Evolutionary conservation across 1,139 yeast genomes (phyloP).

Genomic region (Protomyces gravidus): DNA sequence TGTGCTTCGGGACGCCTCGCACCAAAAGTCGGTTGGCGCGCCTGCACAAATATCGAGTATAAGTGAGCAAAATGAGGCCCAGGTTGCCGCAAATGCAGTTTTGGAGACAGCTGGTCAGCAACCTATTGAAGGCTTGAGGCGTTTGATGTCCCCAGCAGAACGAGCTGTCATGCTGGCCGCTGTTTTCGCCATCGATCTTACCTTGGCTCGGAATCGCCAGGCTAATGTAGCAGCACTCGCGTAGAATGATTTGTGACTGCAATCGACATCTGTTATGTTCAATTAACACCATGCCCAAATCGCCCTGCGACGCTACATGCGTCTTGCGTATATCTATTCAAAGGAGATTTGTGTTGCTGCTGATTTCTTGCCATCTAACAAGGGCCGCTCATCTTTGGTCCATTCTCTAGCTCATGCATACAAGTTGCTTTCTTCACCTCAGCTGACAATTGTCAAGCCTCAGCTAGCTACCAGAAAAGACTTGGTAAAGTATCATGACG

Average conservation of each 20-base stretch:
- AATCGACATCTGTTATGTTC: too few species aligned
- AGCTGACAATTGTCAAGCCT: neutral
- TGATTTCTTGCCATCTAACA: constrained; percentile 15
- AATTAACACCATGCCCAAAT: too few species aligned
- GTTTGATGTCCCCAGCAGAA: constrained; percentile 61
- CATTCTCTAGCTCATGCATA: constrained; percentile 47
- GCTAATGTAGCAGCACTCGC: too few species aligned
- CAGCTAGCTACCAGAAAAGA: constrained; percentile 33
- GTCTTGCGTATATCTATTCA: constrained; percentile 10
- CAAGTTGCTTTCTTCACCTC: constrained; percentile 39
- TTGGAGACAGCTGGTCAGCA: constrained; percentile 37
- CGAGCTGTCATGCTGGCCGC: constrained; percentile 80
- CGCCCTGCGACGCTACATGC: too few species aligned
- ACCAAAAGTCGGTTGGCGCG: neutral
- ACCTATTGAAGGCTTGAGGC: constrained; percentile 4
- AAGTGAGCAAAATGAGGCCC: neutral
- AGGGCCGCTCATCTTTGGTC: constrained; percentile 50
- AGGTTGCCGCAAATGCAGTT: constrained; percentile 41
- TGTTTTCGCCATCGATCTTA: too few species aligned
- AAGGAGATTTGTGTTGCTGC: constrained; percentile 1
- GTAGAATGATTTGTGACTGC: too few species aligned
- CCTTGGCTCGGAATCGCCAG: too few species aligned
- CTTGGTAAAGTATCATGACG: constrained; percentile 45
- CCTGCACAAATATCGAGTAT: neutral
- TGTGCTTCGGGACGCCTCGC: constrained; percentile 49